phyloP scores from a whole-genome alignment of 202 grass and related monocot genomes.

The Panicum hallii region DNA sequence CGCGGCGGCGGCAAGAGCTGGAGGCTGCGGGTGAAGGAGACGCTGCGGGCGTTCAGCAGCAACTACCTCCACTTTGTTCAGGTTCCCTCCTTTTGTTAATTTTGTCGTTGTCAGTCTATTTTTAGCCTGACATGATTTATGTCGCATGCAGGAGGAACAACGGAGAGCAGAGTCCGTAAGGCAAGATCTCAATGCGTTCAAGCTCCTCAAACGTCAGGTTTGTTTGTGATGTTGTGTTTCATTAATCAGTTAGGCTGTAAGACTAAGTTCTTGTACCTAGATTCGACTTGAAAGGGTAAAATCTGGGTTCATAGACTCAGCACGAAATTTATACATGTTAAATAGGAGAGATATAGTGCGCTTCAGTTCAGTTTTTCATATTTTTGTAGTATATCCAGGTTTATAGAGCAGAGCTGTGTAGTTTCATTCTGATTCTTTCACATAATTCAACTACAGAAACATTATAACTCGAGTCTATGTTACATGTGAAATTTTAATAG shows the following conservation, averaged over 20 bases:
- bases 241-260: conserved; percentile 23
- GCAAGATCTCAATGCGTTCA: conserved; percentile 1
- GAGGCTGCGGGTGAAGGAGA: conserved; percentile 36
- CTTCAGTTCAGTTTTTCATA: not conserved
- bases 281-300: not conserved
- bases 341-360: not conserved
- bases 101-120: conserved; percentile 8
- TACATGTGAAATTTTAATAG: not conserved
- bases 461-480: conserved; percentile 5
- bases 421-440: conserved; percentile 31
- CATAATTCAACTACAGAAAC: not conserved
- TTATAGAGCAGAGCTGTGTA: not conserved
- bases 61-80: conserved; percentile 49
- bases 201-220: conserved; percentile 38
- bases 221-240: conserved; percentile 19
- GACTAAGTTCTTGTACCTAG: not conserved
- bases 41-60: conserved; percentile 34
- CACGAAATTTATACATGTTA: not conserved
- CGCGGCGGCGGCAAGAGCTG: conserved; percentile 13
- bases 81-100: conserved; percentile 14
- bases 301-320: not conserved
- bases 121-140: conserved; percentile 21
- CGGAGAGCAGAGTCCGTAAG: conserved; percentile 3
- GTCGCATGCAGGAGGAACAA: conserved; percentile 44
- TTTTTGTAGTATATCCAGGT: not conserved